These are phyloP conservation scores for Sphaerosporella brunnea DNA, from an alignment of 495 filamentous ascomycete species.

Conservation along the genomic window DNA sequence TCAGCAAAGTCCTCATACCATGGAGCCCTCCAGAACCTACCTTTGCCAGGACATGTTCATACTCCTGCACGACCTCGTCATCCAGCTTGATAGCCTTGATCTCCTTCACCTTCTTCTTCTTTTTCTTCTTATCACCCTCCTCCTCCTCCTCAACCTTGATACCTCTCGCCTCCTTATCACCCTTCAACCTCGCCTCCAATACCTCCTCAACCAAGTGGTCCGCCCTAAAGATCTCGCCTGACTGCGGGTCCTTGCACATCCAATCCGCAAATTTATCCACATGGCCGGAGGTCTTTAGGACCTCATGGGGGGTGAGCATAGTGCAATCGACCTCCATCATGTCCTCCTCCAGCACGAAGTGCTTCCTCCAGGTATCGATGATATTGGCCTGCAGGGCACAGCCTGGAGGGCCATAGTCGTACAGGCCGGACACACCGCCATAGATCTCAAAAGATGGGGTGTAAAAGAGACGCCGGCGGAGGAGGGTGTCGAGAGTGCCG, in stretches of 20 bases:
- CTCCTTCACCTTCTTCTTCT: slow-evolving; percentile 42
- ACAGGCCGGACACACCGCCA: slow-evolving; percentile 68
- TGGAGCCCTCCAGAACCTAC: slow-evolving; percentile 17
- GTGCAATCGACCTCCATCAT: slow-evolving; percentile 83
- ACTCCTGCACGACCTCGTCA: slow-evolving; percentile 49
- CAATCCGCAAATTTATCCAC: slow-evolving; percentile 96
- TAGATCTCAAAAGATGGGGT: slow-evolving; percentile 93
- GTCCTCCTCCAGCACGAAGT: slow-evolving; percentile 76
- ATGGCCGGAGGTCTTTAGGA: slow-evolving; percentile 90
- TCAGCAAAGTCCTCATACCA: neutral
- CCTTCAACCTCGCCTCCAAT: slow-evolving; percentile 64
- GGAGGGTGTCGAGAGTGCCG: slow-evolving; percentile 56
- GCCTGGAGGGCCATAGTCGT: slow-evolving; percentile 70
- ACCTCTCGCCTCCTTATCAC: slow-evolving; percentile 59
- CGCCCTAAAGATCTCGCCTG: slow-evolving; percentile 85
- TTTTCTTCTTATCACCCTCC: slow-evolving; percentile 36
- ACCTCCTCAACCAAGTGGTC: slow-evolving; percentile 93
- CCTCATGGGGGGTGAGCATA: slow-evolving; percentile 69
- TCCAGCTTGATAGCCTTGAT: slow-evolving; percentile 44
- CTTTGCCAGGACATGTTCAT: slow-evolving; percentile 51
- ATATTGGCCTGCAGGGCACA: slow-evolving; percentile 69
- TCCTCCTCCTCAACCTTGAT: slow-evolving; percentile 51
- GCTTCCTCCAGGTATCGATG: slow-evolving; percentile 80
- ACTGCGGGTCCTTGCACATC: slow-evolving; percentile 99
- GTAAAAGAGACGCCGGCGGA: slow-evolving; percentile 79